Evolutionary conservation across 441 rosid genomes (phyloP), one percentile per base, ranked within the genome.

Genomic region (Eutrema salsugineum): DNA sequence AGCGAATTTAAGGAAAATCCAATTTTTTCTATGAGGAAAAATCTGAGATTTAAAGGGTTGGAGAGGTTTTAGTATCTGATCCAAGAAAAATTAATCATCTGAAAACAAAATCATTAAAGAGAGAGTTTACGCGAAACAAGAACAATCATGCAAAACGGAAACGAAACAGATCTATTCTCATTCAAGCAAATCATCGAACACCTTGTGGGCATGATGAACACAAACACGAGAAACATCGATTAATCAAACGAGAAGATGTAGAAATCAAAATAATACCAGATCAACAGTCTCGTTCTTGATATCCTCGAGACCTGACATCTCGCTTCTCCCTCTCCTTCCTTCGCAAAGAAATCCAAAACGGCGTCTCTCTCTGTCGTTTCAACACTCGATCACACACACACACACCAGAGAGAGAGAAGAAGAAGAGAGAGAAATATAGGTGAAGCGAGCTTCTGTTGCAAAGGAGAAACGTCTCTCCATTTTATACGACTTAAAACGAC

Each of bases 281-380:
- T 79, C 82, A 75, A 79, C 82, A 36, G 79, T 70, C 70, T 79
- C 82, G 77, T 79, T 79, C 55, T 66, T 79, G 77, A 79, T 75
- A 67, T 61, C 79, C 50, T 79, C 82, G 73, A 79, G 82, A 78
- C 76, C 68, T 57, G 79, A 64, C 79, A 76, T 76, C 76, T 64
- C 56, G 51, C 74, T 47, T 8, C 47, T 33, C 47, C n/a, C 40
- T 38, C 32, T n/a, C 10, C 2, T 16, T 51, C 5, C 49, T 33
- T 32, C 63, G 19, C 58, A 11, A 0, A 8, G 19, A 48, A 20
- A 36, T 39, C 51, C 65, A 63, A 76, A 70, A 64, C 79, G 76
- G 40, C 57, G 76, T 47, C 63, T 64, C 79, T 50, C 79, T 70
- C 76, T 49, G 68, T 46, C 76, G 79, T 65, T 70, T 58, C 54